Base-by-base conservation (phyloP, 2,329 filamentous ascomycete species). In the Grosmannia penicillata region DNA sequence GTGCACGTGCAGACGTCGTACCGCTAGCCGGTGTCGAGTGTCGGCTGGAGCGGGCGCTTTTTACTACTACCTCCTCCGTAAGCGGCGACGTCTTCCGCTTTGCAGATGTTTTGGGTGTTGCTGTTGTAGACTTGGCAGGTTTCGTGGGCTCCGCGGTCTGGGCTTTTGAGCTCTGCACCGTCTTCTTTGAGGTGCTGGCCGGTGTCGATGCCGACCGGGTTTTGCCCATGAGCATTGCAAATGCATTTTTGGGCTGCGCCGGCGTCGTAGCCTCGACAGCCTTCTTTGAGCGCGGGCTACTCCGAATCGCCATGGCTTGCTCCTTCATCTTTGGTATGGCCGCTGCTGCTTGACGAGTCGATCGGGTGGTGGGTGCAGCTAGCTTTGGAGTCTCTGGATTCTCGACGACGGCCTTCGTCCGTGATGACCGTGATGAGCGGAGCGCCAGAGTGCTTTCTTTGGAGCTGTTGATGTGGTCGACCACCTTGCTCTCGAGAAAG, bases 401-500 rank as follows among this genome's bases (percentile, higher is more conserved):
- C 13, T 28, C 19, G 10, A 45, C 49, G 8, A 46, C 44, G 35
- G 58, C 63, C 37, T 48, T 56, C 0, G 61, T 52, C n/a, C 58
- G 56, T 3, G 65, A 67, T 1, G 63, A 22, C 5, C 37, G 37
- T 10, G 37, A 8, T 10, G 34, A 14, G 0, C 30, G 30, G 18
- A 11, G 25, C 8, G 48, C 39, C 1, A 48, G 44, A 2, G 37
- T 25, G 4, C 43, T 42, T 0, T 33, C 18, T 23, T 62, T 60
- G 6, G 65, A 55, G 13, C 56, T 60, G 0, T 64, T 77, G 15
- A 87, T 61, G 10, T 68, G 66, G 43, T 85, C 76, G 0, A 77
- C 61, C 0, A 82, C 78, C 50, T 87, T 93, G 37, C 81, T 75
- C 48, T 94, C 85, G 1, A 96, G 61, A 42, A 89, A 94, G 14